A percentile compares a stretch with the other conserved stretches of the same genome.
Conservation (phyloP, 495 filamentous ascomycete species). For the Achaetomiella virescens region DNA sequence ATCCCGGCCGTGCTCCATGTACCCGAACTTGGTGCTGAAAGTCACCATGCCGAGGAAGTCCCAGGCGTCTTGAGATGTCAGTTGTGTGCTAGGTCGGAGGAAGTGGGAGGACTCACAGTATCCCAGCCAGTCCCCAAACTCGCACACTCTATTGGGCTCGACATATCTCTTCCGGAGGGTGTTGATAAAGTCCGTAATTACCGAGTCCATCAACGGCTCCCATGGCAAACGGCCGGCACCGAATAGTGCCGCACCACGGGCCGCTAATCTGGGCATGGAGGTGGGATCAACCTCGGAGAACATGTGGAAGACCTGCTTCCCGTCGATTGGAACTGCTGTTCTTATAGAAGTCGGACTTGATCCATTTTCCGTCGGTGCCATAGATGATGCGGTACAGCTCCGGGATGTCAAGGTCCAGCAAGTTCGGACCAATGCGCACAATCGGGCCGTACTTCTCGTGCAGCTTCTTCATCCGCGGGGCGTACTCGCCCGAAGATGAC, state of each 20-base stretch:
- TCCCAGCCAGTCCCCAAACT: conserved; percentile 26
- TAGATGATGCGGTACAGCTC: conserved; percentile 22
- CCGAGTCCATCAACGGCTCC: conserved; percentile 31
- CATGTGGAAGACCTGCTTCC: conserved; percentile 35
- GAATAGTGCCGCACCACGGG: conserved; percentile 35
- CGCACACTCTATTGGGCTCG: conserved; percentile 7
- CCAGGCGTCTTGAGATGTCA: conserved; percentile 24
- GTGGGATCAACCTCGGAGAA: conserved; percentile 31
- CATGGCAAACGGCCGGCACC: conserved; percentile 29
- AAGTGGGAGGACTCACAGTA: conserved; percentile 14
- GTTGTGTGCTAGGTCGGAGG: background rate
- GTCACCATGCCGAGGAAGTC: conserved; percentile 43
- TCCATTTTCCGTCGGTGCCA: conserved; percentile 24
- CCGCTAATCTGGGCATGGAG: conserved; percentile 30
- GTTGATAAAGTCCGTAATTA: conserved; percentile 25
- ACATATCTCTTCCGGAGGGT: conserved; percentile 28
- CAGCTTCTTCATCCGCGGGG: conserved; percentile 24
- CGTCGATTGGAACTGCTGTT: conserved; percentile 32
- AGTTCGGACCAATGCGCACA: conserved; percentile 34
- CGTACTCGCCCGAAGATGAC: conserved; percentile 22
- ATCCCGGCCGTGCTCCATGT: conserved; percentile 22
- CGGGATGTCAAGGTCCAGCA: conserved; percentile 27
- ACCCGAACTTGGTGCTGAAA: conserved; percentile 32
- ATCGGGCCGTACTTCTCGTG: conserved; percentile 35
- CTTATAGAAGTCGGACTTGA: conserved; percentile 38